Percentiles rank a stretch among this genome's conserved stretches.
phyloP scores from a whole-genome alignment of 2,329 filamentous ascomycete species.

The Phaeosphaeriaceae sp. region DNA sequence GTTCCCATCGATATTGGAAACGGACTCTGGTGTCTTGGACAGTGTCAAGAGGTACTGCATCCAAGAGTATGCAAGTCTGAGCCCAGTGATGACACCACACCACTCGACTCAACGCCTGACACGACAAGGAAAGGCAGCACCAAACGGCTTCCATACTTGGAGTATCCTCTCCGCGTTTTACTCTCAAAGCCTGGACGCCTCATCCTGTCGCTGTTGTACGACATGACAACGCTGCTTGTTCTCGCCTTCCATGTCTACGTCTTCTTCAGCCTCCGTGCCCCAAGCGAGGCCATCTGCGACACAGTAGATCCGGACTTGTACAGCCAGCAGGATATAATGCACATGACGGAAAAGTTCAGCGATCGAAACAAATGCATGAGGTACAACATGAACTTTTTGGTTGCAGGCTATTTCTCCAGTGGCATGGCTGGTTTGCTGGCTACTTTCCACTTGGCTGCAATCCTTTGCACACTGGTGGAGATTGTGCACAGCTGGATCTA shows the following conservation, averaged over 20 bases:
- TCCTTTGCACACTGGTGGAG: neutral
- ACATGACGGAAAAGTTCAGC: neutral
- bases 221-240: neutral
- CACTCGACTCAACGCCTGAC: neutral
- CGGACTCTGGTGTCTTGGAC: conserved; percentile 20
- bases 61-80: neutral
- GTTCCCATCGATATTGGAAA: conserved; percentile 16
- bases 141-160: neutral
- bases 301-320: neutral
- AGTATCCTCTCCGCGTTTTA: neutral
- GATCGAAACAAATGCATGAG: conserved; percentile 5
- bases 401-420: conserved; percentile 7
- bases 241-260: neutral
- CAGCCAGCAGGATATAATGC: neutral
- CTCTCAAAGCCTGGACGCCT: neutral
- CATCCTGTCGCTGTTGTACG: neutral
- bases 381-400: conserved; percentile 6
- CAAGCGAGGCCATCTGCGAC: neutral
- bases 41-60: conserved; percentile 13
- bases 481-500: neutral
- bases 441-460: neutral
- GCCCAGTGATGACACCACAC: neutral
- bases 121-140: neutral
- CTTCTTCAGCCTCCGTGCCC: neutral
- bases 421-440: conserved; percentile 5